Percentiles rank a stretch among this genome's conserved stretches.
Conservation (phyloP, 2,329 filamentous ascomycete species). For the Daldinia sp. region DNA sequence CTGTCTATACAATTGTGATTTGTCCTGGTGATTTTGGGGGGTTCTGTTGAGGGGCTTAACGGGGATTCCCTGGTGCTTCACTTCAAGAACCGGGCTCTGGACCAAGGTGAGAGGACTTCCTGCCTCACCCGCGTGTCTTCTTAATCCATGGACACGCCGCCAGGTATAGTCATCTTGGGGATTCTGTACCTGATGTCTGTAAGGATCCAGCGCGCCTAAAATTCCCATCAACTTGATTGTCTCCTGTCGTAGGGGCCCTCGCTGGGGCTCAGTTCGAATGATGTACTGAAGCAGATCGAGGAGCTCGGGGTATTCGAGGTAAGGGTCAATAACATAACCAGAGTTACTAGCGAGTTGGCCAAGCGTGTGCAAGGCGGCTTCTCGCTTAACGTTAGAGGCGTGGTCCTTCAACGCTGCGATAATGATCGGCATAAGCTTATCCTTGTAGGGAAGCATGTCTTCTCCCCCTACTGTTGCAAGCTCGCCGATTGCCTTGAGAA, state of each 20-base stretch:
- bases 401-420: slow-evolving; percentile 94
- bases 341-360: slow-evolving; percentile 95
- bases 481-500: slow-evolving; percentile 94
- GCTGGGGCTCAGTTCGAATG: slow-evolving; percentile 88
- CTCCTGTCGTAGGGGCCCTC: slow-evolving; percentile 86
- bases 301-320: slow-evolving; percentile 93
- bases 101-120: slow-evolving; percentile 34
- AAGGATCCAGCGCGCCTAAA: slow-evolving; percentile 92
- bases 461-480: slow-evolving; percentile 93
- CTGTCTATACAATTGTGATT: slow-evolving; percentile 10
- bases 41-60: slow-evolving; percentile 23
- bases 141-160: slow-evolving; percentile 32
- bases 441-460: slow-evolving; percentile 92
- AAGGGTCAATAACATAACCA: slow-evolving; percentile 97
- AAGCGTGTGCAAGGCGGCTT: slow-evolving; percentile 89
- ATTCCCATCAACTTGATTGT: slow-evolving; percentile 98
- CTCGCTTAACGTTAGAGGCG: slow-evolving; percentile 88
- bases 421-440: slow-evolving; percentile 93
- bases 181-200: slow-evolving; percentile 80
- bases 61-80: slow-evolving; percentile 9
- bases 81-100: slow-evolving; percentile 14
- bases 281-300: slow-evolving; percentile 94
- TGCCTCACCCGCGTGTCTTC: slow-evolving; percentile 20
- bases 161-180: slow-evolving; percentile 36
- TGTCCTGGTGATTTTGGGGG: neutral